These are phyloP conservation scores for Aurinia saxatilis DNA, from an alignment of 345 rosid genomes.

Conservation along the genomic window DNA sequence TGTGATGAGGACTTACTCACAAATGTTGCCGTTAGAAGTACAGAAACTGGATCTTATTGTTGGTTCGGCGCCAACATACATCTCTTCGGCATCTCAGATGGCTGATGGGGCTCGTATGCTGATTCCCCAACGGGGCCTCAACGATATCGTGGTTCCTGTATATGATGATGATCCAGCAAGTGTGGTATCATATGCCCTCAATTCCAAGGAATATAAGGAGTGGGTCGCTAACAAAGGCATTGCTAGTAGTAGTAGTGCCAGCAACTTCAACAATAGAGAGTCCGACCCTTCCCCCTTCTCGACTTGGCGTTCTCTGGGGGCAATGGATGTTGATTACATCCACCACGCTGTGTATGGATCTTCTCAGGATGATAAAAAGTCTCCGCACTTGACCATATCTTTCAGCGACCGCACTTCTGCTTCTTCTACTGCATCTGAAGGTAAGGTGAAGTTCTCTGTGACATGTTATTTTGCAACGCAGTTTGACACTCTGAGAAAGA, in stretches of 20 bases:
- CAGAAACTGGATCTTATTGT: constrained; percentile 53
- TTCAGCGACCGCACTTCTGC: constrained; percentile 58
- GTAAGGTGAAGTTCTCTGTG: constrained; percentile 77
- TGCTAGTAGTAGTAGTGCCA: constrained; percentile 23
- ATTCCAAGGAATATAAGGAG: constrained; percentile 70
- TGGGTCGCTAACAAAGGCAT: constrained; percentile 51
- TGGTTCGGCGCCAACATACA: constrained; percentile 41
- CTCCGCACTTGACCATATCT: constrained; percentile 69
- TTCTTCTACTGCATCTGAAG: constrained; percentile 36
- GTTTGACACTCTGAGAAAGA: constrained; percentile 72
- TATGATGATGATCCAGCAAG: constrained; percentile 92
- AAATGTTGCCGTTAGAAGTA: constrained; percentile 54
- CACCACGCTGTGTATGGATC: constrained; percentile 45
- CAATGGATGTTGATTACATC: constrained; percentile 54
- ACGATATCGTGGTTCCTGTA: constrained; percentile 70
- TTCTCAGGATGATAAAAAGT: constrained; percentile 56
- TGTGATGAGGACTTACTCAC: constrained; percentile 51
- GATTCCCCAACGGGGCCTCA: constrained; percentile 47
- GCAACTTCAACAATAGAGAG: constrained; percentile 30
- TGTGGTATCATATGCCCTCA: constrained; percentile 79
- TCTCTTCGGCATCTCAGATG: constrained; percentile 57
- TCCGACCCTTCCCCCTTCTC: constrained; percentile 43
- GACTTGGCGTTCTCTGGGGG: constrained; percentile 60
- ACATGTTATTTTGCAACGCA: constrained; percentile 84
- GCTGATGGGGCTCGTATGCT: constrained; percentile 77